These are phyloP conservation scores for Suhomyces chickasaworum DNA, from an alignment of 1,139 yeast genomes.

Conservation along the genomic window DNA sequence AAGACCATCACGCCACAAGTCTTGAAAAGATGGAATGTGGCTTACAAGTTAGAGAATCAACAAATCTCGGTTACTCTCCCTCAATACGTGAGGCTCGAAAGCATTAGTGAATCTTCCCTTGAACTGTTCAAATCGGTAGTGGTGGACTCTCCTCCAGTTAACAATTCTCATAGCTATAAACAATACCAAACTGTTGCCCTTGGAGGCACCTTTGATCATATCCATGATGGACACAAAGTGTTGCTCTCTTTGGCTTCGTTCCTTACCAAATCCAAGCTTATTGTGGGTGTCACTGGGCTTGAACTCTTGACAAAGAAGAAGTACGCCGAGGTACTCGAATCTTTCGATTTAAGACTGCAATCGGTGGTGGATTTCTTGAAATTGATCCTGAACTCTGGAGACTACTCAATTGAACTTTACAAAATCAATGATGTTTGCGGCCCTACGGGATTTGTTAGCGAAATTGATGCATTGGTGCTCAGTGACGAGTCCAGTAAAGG, in stretches of 20 bases:
- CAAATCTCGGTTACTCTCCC: not conserved
- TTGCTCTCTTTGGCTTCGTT: conserved; percentile 74
- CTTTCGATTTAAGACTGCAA: conserved; percentile 53
- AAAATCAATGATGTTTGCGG: conserved; percentile 89
- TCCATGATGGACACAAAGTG: conserved; percentile 94
- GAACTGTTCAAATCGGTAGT: not conserved
- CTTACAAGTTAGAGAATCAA: conserved; percentile 5
- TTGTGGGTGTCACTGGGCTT: conserved; percentile 86
- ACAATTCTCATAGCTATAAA: not conserved
- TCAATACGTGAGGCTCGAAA: not conserved
- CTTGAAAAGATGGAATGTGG: conserved; percentile 10
- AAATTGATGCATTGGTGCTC: conserved; percentile 77
- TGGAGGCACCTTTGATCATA: conserved; percentile 97
- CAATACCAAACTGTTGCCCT: conserved; percentile 49
- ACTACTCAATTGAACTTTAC: conserved; percentile 36
- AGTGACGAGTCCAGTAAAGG: conserved; percentile 81
- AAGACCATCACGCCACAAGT: not conserved
- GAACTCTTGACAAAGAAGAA: conserved; percentile 73
- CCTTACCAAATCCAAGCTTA: conserved; percentile 53
- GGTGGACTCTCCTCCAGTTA: not conserved
- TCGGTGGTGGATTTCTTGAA: conserved; percentile 52
- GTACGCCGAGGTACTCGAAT: conserved; percentile 64
- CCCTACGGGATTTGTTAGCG: conserved; percentile 80
- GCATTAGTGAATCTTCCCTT: not conserved
- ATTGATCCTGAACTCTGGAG: conserved; percentile 28